Evolutionary conservation across 2,329 filamentous ascomycete genomes (phyloP), one percentile per base, ranked within the genome.

Genomic region (Penicillium vulpinum): DNA sequence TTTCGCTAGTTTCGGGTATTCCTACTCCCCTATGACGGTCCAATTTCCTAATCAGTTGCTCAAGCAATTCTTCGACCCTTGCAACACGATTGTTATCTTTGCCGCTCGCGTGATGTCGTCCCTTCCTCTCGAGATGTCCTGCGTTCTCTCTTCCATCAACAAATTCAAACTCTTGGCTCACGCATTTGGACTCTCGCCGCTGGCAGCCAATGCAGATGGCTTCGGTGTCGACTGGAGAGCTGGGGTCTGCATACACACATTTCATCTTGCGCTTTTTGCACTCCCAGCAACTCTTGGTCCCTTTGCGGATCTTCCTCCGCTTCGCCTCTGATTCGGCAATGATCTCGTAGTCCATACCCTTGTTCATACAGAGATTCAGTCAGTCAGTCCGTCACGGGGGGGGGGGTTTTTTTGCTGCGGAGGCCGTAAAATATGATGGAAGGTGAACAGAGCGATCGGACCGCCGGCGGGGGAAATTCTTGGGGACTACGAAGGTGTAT

Each of bases 151-250:
- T 21, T 24, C 15, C 21, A 41, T 24, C 18, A 41, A 24, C 11
- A 28, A 24, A 44, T 16, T 28, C 24, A 44, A 76, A 76, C 44
- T 83, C 80, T 59, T 85, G 82, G 58, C 79, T 75, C 33, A 82
- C 63, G 54, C 82, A 83, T 39, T 53, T 59, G 6, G 51, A 51
- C 1, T 57, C 59, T 8, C 64, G 64, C 11, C 55, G 56, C 26
- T 54, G 51, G 40, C 64, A 67, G 4, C 58, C 54, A 28, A 52
- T 33, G n/a, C 65, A 67, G 6, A 56, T 46, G 4, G 39, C 11
- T 2, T 40, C 18, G 38, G 18, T 13, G 22, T 40, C 38, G 38
- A 21, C 38, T 40, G 38, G 38, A 40, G 38, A 40, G 38, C 5
- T 15, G 6, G 18, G 18, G 18, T 40, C 21, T 15, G 21, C 18